A percentile compares a stretch with the other conserved stretches of the same genome.
phyloP scores from a whole-genome alignment of 2,329 filamentous ascomycete genomes.

The Colletotrichum siamense region DNA sequence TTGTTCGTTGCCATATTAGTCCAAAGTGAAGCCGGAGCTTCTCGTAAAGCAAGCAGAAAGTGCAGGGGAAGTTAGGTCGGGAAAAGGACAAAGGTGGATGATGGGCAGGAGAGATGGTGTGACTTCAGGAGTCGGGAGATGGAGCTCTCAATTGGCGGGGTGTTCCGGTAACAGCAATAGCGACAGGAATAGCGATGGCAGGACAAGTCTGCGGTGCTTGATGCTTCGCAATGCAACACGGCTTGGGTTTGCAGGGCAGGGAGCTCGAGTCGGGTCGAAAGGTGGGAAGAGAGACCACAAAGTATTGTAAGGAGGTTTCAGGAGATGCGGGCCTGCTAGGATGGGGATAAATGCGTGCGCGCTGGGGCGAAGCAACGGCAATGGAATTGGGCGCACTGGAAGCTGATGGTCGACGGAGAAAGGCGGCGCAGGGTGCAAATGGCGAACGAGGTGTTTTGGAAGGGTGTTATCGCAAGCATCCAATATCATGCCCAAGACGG shows the following conservation, averaged over 20 bases:
- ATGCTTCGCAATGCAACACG: neutral
- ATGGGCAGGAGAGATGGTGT: neutral
- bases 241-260: neutral
- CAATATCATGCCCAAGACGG: constrained; percentile 1
- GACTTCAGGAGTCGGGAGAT: neutral
- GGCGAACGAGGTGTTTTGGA: constrained; percentile 9
- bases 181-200: neutral
- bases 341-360: neutral
- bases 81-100: neutral
- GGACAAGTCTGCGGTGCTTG: neutral
- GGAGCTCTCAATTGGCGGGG: neutral
- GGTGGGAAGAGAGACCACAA: neutral
- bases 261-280: neutral
- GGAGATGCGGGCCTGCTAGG: neutral
- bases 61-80: neutral
- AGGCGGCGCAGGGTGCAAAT: neutral
- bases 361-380: neutral
- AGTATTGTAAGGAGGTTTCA: neutral
- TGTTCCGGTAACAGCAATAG: neutral
- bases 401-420: neutral
- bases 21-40: neutral
- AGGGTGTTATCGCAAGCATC: constrained; percentile 15
- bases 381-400: neutral
- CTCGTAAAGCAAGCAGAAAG: neutral
- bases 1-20: constrained; percentile 74